These are phyloP conservation scores for Pythium apleroticum DNA, from an alignment of 352 stramenopile genomes.

Conservation along the genomic window DNA sequence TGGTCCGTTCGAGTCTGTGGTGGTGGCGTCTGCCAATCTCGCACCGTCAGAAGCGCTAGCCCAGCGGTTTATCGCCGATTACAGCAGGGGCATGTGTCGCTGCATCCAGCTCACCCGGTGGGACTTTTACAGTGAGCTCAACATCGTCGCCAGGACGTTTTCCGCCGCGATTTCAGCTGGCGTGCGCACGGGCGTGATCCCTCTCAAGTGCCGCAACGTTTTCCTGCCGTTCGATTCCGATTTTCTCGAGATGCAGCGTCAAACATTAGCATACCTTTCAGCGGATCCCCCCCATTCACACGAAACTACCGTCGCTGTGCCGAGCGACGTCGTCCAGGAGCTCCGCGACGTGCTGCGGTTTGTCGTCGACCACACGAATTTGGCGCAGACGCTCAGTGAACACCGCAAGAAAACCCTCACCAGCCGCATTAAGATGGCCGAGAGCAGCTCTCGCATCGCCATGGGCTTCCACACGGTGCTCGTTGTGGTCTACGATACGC, in stretches of 20 bases:
- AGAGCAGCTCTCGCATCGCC: conserved; percentile 36
- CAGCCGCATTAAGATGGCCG: conserved; percentile 29
- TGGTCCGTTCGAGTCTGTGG: conserved; percentile 11
- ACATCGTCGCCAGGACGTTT: conserved; percentile 38
- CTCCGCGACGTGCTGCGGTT: conserved; percentile 35
- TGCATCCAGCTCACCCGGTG: conserved; percentile 44
- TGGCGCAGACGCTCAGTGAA: conserved; percentile 34
- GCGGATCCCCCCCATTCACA: not conserved
- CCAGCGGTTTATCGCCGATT: not conserved
- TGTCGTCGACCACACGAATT: conserved; percentile 27
- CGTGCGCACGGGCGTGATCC: conserved; percentile 43
- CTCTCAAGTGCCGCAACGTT: conserved; percentile 34
- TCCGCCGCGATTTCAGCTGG: conserved; percentile 36
- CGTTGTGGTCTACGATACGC: conserved; percentile 41
- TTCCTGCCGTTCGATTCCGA: conserved; percentile 41
- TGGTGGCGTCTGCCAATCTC: not conserved
- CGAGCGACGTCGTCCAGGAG: conserved; percentile 19
- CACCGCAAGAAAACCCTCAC: conserved; percentile 45
- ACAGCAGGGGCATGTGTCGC: conserved; percentile 15
- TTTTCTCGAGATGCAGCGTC: conserved; percentile 18
- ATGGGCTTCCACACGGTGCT: conserved; percentile 36
- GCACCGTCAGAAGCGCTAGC: not conserved
- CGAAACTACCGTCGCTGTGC: not conserved
- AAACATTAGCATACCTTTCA: not conserved
- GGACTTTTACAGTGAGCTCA: conserved; percentile 44